Conservation (phyloP, 2,329 filamentous ascomycete genomes). For the Penicillium expansum region DNA sequence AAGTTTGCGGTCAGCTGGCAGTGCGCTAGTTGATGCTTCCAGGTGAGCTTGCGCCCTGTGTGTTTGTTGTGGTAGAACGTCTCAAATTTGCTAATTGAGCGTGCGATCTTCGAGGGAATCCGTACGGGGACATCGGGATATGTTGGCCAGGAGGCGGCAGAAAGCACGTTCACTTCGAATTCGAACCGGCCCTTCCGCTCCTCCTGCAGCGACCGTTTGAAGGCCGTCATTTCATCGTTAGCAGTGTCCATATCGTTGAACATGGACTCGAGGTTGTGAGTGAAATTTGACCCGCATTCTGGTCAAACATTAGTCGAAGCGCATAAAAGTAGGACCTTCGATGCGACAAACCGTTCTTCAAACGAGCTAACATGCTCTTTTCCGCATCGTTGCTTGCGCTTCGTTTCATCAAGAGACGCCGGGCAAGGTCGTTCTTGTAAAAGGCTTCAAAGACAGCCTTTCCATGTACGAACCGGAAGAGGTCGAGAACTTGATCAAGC, state of each 20-base stretch:
- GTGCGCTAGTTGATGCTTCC: slow-evolving; percentile 92
- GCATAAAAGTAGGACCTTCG: background rate
- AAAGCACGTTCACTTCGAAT: slow-evolving; percentile 76
- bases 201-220: slow-evolving; percentile 64
- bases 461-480: slow-evolving; percentile 95
- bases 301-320: slow-evolving; percentile 3
- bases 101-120: slow-evolving; percentile 71
- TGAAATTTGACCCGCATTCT: slow-evolving; percentile 92
- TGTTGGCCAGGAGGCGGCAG: slow-evolving; percentile 85
- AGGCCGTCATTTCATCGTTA: slow-evolving; percentile 87
- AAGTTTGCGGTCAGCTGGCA: slow-evolving; percentile 82
- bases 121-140: slow-evolving; percentile 76
- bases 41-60: slow-evolving; percentile 77
- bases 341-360: slow-evolving; percentile 64
- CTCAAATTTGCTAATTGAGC: slow-evolving; percentile 79
- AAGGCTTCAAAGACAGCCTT: slow-evolving; percentile 98
- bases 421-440: slow-evolving; percentile 95
- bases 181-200: slow-evolving; percentile 59
- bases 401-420: slow-evolving; percentile 82
- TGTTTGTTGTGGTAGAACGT: slow-evolving; percentile 85
- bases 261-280: slow-evolving; percentile 97
- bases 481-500: slow-evolving; percentile 84
- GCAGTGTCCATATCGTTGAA: slow-evolving; percentile 97
- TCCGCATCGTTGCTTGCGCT: slow-evolving; percentile 95
- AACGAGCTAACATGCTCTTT: slow-evolving; percentile 86